Evolutionary conservation across 2,329 filamentous ascomycete species (phyloP).

Genomic region (Fonsecaea monophora): DNA sequence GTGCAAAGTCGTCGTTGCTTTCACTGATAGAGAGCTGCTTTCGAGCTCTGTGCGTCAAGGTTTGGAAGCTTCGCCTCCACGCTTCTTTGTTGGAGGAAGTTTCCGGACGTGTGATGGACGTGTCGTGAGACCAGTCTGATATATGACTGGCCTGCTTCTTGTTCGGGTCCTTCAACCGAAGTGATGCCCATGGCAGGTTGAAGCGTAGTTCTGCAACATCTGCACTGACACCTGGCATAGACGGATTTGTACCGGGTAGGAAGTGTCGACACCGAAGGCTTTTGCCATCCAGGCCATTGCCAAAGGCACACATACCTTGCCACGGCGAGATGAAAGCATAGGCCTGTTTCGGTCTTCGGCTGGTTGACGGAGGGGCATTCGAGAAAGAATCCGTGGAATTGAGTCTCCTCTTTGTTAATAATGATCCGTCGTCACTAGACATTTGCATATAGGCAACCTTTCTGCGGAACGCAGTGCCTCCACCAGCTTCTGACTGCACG

Average conservation of each 20-base stretch:
- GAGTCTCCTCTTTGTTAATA: slow-evolving; percentile 21
- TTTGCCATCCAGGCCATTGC: slow-evolving; percentile 76
- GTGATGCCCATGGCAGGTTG: slow-evolving; percentile 65
- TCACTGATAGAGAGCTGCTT: slow-evolving; percentile 30
- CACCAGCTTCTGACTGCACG: slow-evolving; percentile 41
- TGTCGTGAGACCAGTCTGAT: slow-evolving; percentile 14
- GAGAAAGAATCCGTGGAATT: slow-evolving; percentile 28
- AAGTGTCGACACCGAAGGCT: slow-evolving; percentile 76
- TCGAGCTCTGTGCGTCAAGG: slow-evolving; percentile 33
- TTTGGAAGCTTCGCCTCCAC: slow-evolving; percentile 38
- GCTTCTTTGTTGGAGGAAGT: slow-evolving; percentile 32
- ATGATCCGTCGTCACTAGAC: slow-evolving; percentile 16
- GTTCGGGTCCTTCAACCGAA: slow-evolving; percentile 33
- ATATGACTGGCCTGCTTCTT: slow-evolving; percentile 24
- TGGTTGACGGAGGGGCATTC: not conserved
- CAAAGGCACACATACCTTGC: slow-evolving; percentile 86
- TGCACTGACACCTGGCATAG: slow-evolving; percentile 41
- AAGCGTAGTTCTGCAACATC: slow-evolving; percentile 85
- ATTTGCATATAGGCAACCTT: slow-evolving; percentile 29
- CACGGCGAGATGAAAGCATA: slow-evolving; percentile 78
- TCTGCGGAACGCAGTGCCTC: slow-evolving; percentile 32
- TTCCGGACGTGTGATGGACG: slow-evolving; percentile 1
- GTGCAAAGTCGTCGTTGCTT: slow-evolving; percentile 4
- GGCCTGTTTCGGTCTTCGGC: slow-evolving; percentile 30
- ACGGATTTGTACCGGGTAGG: slow-evolving; percentile 53